Evolutionary conservation across 106 monocot genomes (phyloP), one percentile per base, ranked within the genome.

Genomic region (Narthecium ossifragum): DNA sequence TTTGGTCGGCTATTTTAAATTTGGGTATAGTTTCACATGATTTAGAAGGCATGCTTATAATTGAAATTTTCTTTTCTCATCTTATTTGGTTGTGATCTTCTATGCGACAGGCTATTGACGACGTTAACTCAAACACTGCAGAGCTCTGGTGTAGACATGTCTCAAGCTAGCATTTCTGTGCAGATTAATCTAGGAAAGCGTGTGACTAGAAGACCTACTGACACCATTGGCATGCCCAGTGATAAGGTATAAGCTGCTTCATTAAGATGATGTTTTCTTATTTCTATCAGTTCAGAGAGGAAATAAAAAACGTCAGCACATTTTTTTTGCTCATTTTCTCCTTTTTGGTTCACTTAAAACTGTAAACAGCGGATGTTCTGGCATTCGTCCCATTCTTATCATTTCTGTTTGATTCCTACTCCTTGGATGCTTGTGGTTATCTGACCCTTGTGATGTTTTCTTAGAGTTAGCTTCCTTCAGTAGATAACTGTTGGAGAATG

Each of bases 141-240:
- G 51, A 84, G 29, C 55, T 79, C 79, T 9, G 84, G 84, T 37
- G 51, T 84, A 60, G 84, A 84, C 68, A 38, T 84, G 33, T 75
- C 79, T 15, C 79, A 75, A 51, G 71, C 84, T 23, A 84, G 51
- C 43, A 50, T 79, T 34, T 76, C 85, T 8, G 80, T 85, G 37
- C 73, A 80, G 56, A 70, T 85, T 29, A 80, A 77, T 66, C 73
- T 85, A 21, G 85, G 76, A 2, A 80, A 73, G 27, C 72, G 72
- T 24, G 68, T 65, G 11, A 51, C 51, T 31, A 65, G 26, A 40
- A 70, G 54, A 43, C 70, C 68, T 62, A n/a, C 53, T 62, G 22
- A 40, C 26, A 26, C 70, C 13, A 26, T 28, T 31, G 29, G 34
- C 9, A 34, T 49, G 7, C 67, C 61, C 14, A 67, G 22, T 66